phyloP scores from a whole-genome alignment of 2,329 filamentous ascomycete species.

The Calonectria montana region DNA sequence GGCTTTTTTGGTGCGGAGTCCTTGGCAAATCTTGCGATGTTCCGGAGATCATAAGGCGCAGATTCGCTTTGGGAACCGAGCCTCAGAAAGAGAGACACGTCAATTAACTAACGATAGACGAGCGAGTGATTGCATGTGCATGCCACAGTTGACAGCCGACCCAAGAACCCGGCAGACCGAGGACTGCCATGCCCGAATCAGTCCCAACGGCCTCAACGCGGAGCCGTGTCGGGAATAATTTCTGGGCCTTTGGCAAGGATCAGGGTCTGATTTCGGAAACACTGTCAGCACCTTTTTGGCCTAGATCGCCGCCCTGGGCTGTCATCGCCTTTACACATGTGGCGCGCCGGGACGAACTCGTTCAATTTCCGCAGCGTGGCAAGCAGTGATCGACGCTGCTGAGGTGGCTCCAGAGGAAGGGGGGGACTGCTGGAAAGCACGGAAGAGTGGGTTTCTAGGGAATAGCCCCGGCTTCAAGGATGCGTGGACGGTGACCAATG shows the following conservation, averaged over 20 bases:
- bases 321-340: neutral
- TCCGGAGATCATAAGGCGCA: neutral
- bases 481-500: neutral
- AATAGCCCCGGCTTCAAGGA: neutral
- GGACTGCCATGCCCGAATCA: neutral
- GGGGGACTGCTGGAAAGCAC: too few relatives aligned
- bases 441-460: neutral
- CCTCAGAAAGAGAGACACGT: neutral
- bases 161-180: neutral
- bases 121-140: neutral
- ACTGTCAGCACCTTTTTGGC: neutral
- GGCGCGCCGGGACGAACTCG: neutral
- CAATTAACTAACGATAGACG: too few relatives aligned
- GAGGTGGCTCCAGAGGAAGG: neutral
- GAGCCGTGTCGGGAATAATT: slow-evolving; percentile 5
- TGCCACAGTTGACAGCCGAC: neutral
- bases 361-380: neutral
- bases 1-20: neutral
- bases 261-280: neutral
- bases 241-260: neutral
- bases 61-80: neutral
- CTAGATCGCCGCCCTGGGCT: neutral
- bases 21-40: neutral
- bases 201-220: neutral
- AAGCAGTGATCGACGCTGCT: neutral